Conservation (phyloP, 192 early-diverging fungal genomes). For the Irineochytrium annulatum region DNA sequence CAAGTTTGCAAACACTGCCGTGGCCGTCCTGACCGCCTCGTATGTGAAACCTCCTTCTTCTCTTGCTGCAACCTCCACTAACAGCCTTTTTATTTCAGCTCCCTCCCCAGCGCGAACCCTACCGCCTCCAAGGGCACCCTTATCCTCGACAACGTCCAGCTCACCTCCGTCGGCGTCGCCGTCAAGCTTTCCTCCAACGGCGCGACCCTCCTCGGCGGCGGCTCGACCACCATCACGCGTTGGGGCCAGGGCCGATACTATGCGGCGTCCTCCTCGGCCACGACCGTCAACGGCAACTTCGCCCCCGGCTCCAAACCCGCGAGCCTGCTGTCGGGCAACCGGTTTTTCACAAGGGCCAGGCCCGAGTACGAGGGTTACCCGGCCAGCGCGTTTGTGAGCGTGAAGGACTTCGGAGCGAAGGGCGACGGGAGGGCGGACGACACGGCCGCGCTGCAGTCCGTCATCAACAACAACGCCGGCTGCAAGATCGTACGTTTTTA, state of each 20-base stretch:
- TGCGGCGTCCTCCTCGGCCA: too few relatives aligned
- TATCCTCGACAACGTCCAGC: conserved; percentile 33
- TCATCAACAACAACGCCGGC: conserved; percentile 4
- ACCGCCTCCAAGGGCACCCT: conserved; percentile 24
- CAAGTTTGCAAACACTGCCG: too few relatives aligned
- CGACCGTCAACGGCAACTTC: not conserved
- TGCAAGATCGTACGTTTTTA: conserved; percentile 33
- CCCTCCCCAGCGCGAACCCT: too few relatives aligned
- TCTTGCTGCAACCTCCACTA: too few relatives aligned
- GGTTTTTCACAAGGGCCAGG: conserved; percentile 20
- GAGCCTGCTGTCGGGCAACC: conserved; percentile 10
- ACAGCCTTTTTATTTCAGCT: too few relatives aligned
- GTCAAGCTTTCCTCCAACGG: conserved; percentile 14
- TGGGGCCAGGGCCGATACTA: not conserved
- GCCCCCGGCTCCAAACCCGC: conserved; percentile 17
- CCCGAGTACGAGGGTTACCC: conserved; percentile 33
- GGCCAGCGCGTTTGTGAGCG: conserved; percentile 19
- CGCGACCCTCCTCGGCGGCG: conserved; percentile 16
- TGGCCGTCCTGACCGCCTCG: too few relatives aligned
- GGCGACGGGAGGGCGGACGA: conserved; percentile 42
- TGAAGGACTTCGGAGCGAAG: conserved; percentile 34
- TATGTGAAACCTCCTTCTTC: too few relatives aligned
- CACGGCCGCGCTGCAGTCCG: conserved; percentile 27
- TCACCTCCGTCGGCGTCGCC: conserved; percentile 22
- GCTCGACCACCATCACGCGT: not conserved